Conservation (phyloP, 345 rosid genomes). For the Citrus sp. region DNA sequence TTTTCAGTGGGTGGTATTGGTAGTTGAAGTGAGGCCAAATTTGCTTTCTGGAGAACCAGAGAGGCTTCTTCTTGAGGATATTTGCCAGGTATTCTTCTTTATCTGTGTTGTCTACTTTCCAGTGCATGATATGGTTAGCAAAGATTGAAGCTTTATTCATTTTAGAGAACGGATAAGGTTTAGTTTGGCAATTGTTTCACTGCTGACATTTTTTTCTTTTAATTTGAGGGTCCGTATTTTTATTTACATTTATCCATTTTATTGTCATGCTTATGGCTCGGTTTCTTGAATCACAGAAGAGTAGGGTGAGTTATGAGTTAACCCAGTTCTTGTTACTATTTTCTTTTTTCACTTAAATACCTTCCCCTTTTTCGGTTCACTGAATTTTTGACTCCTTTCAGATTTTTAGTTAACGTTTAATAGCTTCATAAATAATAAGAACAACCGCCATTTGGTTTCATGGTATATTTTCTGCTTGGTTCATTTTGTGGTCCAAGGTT, state of each 20-base stretch:
- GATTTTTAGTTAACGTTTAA: background rate
- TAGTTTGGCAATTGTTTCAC: background rate
- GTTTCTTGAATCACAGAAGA: background rate
- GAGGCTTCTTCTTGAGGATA: conserved; percentile 63
- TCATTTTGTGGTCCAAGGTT: background rate
- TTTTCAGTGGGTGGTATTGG: conserved; percentile 66
- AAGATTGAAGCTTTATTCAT: background rate
- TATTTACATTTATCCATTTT: background rate
- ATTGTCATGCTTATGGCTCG: background rate
- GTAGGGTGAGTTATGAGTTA: background rate
- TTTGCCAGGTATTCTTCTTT: conserved; percentile 42
- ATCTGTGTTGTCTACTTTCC: background rate
- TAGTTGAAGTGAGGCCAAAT: conserved; percentile 75
- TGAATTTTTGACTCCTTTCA: background rate
- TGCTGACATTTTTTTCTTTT: background rate
- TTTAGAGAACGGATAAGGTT: background rate
- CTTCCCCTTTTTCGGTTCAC: background rate
- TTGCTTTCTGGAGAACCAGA: conserved; percentile 86
- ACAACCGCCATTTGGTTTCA: background rate
- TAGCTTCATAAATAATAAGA: background rate
- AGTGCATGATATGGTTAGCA: background rate
- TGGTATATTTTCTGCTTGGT: background rate
- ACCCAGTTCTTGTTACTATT: background rate
- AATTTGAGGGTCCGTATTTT: background rate
- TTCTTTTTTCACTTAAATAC: background rate